Evolutionary conservation across 2,329 filamentous ascomycete species (phyloP), one percentile per base, ranked within the genome.

Genomic region (Penicillium brasilianum): DNA sequence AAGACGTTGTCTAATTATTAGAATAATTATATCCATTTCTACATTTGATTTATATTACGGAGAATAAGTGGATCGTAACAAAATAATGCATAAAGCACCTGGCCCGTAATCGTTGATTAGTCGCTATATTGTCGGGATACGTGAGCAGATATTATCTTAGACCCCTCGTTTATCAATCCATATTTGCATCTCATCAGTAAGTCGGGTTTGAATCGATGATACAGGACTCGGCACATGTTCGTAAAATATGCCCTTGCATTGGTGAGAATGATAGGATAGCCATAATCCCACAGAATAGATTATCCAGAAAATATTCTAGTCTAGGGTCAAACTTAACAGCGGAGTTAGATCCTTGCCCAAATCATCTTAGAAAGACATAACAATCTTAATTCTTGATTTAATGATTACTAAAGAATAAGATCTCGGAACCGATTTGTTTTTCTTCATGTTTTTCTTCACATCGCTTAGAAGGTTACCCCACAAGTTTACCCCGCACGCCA

Each of bases 391-490:
- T n/a, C n/a, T n/a, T n/a, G 25, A 28, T 22, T 14, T 22, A 18
- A 4, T 16, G 5, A 36, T 36, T 4, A 2, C 32, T 32, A n/a
- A 50, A 34, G 32, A 16, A 9, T 3, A n/a, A 10, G 10, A 41
- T 53, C 22, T 53, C 50, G 50, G 50, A 53, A 39, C 50, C 34
- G 36, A 6, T 2, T 3, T n/a, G n/a, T n/a, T 11, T n/a, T 8
- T 37, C 22, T 8, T n/a, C 32, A 41, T n/a, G n/a, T n/a, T 11
- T n/a, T 8, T 37, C 22, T 8, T n/a, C 32, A 41, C 36, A 9
- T 36, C 16, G 34, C 34, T 53, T 53, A 36, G 22, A 28, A 20
- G 50, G 50, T 53, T 53, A 41, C 34, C 41, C 50, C 50, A 18
- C 22, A 28, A 37, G 25, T 6, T 39, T 41, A 53, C 50, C 50